Evolutionary conservation across 371 early-diverging fungal genomes (phyloP), one percentile per base, ranked within the genome.

Genomic region (Apophysomyces sp.): DNA sequence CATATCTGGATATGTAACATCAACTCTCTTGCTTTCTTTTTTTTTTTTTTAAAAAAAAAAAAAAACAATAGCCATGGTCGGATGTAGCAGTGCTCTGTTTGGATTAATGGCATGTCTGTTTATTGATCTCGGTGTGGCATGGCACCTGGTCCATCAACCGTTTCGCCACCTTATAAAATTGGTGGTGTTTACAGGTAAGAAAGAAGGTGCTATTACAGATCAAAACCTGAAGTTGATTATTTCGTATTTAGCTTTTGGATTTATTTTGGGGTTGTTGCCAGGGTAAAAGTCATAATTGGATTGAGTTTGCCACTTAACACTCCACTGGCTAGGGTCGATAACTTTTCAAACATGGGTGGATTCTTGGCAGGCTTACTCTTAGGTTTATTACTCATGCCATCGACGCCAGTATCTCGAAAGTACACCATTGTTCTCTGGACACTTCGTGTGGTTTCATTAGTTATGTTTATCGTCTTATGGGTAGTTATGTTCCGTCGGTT

Each of bases 61-160:
- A 13, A 13, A n/a, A 37, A 13, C n/a, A 28, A 3, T 61, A 76
- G 81, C 82, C 5, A 84, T 83, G 0, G 86, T 91, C 59, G 94
- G 94, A 1, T 83, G 86, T 53, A 88, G 90, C 31, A 88, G 90
- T 4, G 76, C 90, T 2, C 60, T 92, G 8, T 90, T 88, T 72
- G 94, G 77, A 29, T 60, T 94, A 36, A 68, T 91, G 55, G 91
- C 86, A 8, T 83, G 87, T 54, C 68, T 88, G 7, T 66, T 90
- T 6, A 68, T 92, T 49, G 91, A 94, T 55, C 75, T 91, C 8
- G 36, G 88, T 27, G 82, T 86, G 55, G 84, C 88, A 71, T 92
- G 92, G 92, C 71, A 65, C 2, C 55, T 85, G 8, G 69, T 89
- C 16, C 51, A 67, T 9, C 69, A 78, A 2, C 93, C 92, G 21